Conservation (phyloP, 805 yeast genomes). For the Schwanniomyces vanrijiae region DNA sequence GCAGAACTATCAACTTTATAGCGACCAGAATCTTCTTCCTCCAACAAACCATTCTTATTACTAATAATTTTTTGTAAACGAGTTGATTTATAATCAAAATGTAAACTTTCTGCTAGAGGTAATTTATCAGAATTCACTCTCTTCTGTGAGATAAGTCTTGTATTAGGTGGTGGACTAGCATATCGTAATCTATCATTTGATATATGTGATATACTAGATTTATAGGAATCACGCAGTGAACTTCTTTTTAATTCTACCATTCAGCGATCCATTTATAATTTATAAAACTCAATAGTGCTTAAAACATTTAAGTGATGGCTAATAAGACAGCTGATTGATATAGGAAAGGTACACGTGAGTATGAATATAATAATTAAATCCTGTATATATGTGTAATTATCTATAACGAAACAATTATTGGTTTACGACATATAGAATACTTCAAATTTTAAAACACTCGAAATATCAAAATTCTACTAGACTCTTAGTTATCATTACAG, state of each 20-base stretch:
- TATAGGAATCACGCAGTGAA: not conserved
- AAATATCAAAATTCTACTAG: too few species aligned
- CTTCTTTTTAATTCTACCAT: not conserved
- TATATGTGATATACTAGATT: not conserved
- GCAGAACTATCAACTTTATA: not conserved
- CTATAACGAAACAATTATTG: too few species aligned
- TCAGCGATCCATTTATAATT: not conserved
- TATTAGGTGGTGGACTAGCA: conserved; percentile 24
- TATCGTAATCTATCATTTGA: conserved; percentile 7
- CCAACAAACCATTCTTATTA: not conserved
- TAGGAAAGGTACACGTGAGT: too few species aligned
- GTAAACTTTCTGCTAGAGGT: not conserved
- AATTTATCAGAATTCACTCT: conserved; percentile 15
- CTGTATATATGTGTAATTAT: too few species aligned
- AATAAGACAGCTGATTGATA: not conserved
- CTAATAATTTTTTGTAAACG: not conserved
- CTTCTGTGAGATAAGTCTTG: conserved; percentile 21
- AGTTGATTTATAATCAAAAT: not conserved
- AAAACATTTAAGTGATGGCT: not conserved
- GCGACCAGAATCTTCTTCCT: not conserved
- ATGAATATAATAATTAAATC: too few species aligned
- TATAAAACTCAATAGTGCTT: not conserved
- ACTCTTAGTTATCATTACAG: too few species aligned
- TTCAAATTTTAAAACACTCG: too few species aligned
- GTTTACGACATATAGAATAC: too few species aligned